These are phyloP conservation scores for Ceratocystiopsis minuta DNA, from an alignment of 2,329 filamentous ascomycete genomes.

Conservation along the genomic window DNA sequence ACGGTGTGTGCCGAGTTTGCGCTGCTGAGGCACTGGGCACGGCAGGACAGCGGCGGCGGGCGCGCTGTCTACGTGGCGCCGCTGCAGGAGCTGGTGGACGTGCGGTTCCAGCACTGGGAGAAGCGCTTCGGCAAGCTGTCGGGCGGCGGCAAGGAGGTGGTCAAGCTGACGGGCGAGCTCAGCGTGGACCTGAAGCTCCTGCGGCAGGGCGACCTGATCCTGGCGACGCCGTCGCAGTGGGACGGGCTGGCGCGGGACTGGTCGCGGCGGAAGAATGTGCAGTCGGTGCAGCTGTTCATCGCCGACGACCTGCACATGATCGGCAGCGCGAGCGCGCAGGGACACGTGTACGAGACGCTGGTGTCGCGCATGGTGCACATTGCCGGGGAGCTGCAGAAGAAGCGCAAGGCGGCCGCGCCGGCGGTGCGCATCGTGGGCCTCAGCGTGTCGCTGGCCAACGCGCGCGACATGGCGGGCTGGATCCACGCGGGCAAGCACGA, in stretches of 20 bases:
- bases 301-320: constrained; percentile 91
- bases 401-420: constrained; percentile 61
- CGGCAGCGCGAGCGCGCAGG: constrained; percentile 71
- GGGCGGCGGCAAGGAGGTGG: constrained; percentile 75
- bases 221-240: constrained; percentile 90
- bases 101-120: constrained; percentile 68
- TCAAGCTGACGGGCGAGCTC: constrained; percentile 87
- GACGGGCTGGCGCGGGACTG: constrained; percentile 90
- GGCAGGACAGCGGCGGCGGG: constrained; percentile 44
- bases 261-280: constrained; percentile 90
- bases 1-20: constrained; percentile 94
- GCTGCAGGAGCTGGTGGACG: constrained; percentile 82
- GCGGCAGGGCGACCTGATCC: constrained; percentile 70
- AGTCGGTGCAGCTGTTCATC: constrained; percentile 77
- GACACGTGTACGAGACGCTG: constrained; percentile 86
- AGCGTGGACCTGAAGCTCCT: constrained; percentile 78
- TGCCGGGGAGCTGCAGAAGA: constrained; percentile 66
- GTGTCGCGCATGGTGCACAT: constrained; percentile 98
- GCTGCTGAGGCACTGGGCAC: constrained; percentile 72
- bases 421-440: constrained; percentile 72
- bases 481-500: constrained; percentile 95
- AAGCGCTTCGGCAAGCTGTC: constrained; percentile 52
- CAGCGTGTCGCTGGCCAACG: constrained; percentile 82
- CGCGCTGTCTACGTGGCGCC: constrained; percentile 88
- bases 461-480: constrained; percentile 90